These are phyloP conservation scores for Cajanus cajan DNA, from an alignment of 306 rosid genomes.

Conservation along the genomic window DNA sequence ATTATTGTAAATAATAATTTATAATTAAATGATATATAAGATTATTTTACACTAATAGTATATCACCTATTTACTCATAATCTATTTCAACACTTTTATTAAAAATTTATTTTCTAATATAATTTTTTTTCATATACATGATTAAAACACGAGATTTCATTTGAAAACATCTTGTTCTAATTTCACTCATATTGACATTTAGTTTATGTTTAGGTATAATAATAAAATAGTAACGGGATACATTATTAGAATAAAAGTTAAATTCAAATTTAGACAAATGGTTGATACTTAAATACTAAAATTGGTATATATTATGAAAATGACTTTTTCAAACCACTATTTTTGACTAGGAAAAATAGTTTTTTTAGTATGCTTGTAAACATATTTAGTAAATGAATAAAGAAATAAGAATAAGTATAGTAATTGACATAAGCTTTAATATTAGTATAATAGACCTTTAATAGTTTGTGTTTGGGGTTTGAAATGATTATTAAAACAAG, in stretches of 20 bases:
- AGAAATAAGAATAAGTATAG: background rate
- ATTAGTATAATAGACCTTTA: background rate
- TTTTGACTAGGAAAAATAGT: background rate
- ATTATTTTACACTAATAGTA: no score
- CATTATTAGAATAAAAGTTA: background rate
- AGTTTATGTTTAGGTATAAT: background rate
- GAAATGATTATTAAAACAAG: background rate
- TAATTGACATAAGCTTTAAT: background rate
- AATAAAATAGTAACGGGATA: background rate
- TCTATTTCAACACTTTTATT: no score
- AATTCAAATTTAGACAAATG: background rate
- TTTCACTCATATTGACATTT: no score
- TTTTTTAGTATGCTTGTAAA: background rate
- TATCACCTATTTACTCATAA: no score
- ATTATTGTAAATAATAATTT: no score
- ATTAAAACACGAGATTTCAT: no score
- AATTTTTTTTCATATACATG: no score
- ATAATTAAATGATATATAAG: no score
- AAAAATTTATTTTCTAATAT: no score
- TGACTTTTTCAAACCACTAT: background rate
- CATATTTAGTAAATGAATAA: background rate
- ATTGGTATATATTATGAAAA: background rate
- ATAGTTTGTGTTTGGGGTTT: background rate
- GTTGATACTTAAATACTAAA: background rate
- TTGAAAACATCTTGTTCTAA: no score